Evolutionary conservation across 495 filamentous ascomycete species (phyloP).

Genomic region (Staphylotrichum tortipilum): DNA sequence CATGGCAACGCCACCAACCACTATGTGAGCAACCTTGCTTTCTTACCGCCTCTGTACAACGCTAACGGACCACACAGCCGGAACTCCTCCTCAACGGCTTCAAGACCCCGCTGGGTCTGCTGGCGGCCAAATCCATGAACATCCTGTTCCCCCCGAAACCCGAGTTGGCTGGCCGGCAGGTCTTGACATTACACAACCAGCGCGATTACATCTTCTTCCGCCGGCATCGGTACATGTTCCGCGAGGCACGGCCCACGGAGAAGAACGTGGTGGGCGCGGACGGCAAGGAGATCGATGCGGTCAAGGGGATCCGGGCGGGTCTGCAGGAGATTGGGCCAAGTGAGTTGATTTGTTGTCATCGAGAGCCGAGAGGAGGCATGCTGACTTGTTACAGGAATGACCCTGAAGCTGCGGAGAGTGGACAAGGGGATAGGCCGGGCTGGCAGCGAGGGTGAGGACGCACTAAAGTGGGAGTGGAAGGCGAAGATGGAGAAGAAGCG

Average conservation of each 20-base stretch:
- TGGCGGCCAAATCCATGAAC: slow-evolving; percentile 81
- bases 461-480: slow-evolving; percentile 85
- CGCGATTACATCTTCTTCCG: slow-evolving; percentile 93
- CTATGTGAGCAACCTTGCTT: slow-evolving; percentile 32
- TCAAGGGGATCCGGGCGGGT: slow-evolving; percentile 73
- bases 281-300: slow-evolving; percentile 76
- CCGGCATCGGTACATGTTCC: slow-evolving; percentile 83
- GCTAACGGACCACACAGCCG: slow-evolving; percentile 36
- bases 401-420: slow-evolving; percentile 79
- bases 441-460: slow-evolving; percentile 63
- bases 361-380: neutral
- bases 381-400: slow-evolving; percentile 39
- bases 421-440: slow-evolving; percentile 79
- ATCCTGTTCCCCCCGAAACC: slow-evolving; percentile 74
- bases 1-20: slow-evolving; percentile 86
- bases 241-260: slow-evolving; percentile 75
- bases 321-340: slow-evolving; percentile 78
- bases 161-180: slow-evolving; percentile 74
- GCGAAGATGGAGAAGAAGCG: slow-evolving; percentile 84
- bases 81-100: slow-evolving; percentile 96
- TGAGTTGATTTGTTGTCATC: neutral
- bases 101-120: slow-evolving; percentile 79
- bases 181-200: slow-evolving; percentile 89
- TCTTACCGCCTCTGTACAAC: too few relatives aligned
- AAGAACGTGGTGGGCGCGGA: slow-evolving; percentile 78